phyloP scores from a whole-genome alignment of 2,329 filamentous ascomycete genomes.

The Arachnomyces sp. region DNA sequence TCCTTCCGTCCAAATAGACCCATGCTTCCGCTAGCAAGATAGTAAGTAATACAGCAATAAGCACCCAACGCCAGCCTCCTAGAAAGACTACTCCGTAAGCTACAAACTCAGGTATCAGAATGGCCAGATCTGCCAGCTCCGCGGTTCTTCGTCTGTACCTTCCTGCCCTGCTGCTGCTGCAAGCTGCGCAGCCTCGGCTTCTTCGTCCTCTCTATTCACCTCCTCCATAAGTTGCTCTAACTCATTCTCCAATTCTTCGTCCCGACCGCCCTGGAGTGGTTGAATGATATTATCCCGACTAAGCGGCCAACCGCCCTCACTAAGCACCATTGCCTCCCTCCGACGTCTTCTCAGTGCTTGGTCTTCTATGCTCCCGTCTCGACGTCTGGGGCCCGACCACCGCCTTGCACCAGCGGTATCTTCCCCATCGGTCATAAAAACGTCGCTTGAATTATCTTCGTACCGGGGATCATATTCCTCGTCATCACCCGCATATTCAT shows the following conservation, averaged over 20 bases:
- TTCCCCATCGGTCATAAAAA: conserved; percentile 46
- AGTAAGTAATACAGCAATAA: no score
- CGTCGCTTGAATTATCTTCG: conserved; percentile 42
- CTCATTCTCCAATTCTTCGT: conserved; percentile 9
- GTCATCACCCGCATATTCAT: neutral
- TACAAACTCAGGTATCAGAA: conserved; percentile 2
- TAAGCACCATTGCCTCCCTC: conserved; percentile 83
- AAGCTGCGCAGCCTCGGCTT: neutral
- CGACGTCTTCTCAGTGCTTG: conserved; percentile 65
- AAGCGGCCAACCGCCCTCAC: conserved; percentile 70
- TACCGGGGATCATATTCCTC: conserved; percentile 46
- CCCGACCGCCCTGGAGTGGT: conserved; percentile 26
- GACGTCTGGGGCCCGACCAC: conserved; percentile 23
- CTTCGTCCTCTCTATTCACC: conserved; percentile 3
- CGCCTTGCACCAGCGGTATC: conserved; percentile 38
- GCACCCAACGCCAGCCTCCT: neutral
- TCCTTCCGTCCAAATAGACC: no score
- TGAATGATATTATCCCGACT: conserved; percentile 73
- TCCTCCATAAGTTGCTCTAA: conserved; percentile 11
- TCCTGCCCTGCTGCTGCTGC: conserved; percentile 7
- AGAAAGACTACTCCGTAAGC: conserved; percentile 1
- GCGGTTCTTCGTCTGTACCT: conserved; percentile 4
- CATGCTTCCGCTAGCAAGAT: no score
- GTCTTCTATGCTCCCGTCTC: conserved; percentile 41
- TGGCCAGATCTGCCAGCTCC: conserved; percentile 6